Evolutionary conservation across 78 protist species (phyloP).

Genomic region (Planoprotostelium fungivorum): DNA sequence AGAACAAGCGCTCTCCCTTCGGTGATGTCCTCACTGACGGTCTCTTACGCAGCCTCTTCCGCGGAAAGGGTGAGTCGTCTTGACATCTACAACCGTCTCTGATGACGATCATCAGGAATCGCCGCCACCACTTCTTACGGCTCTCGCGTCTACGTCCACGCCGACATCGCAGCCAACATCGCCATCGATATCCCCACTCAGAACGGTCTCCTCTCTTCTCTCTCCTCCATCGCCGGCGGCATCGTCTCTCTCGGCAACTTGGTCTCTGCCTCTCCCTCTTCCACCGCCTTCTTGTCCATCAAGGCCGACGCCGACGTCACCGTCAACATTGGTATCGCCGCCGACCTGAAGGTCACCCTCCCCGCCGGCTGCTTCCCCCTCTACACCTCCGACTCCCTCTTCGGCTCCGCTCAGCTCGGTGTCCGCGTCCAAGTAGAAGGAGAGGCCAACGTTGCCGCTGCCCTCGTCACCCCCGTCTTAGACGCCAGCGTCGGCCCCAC

Average conservation of each 20-base stretch:
- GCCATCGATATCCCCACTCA: not conserved
- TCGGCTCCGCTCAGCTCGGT: not conserved
- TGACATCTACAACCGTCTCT: too few relatives aligned
- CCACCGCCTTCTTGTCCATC: not conserved
- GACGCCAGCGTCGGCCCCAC: not conserved
- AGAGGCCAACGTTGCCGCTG: not conserved
- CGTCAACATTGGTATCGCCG: not conserved
- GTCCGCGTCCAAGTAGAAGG: not conserved
- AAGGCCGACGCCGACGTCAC: not conserved
- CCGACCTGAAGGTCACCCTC: not conserved
- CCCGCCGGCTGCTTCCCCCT: not conserved
- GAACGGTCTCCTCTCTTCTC: not conserved
- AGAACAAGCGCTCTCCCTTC: not conserved
- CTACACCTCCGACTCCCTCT: not conserved
- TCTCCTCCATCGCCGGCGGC: not conserved
- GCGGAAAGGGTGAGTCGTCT: not conserved
- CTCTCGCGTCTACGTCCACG: not conserved
- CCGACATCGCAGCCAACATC: not conserved
- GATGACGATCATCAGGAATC: too few relatives aligned
- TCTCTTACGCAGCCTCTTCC: not conserved
- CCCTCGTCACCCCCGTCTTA: not conserved
- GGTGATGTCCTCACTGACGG: not conserved
- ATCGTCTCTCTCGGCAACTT: not conserved
- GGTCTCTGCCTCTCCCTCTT: not conserved
- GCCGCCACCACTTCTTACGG: not conserved